Base-by-base conservation (phyloP, 2,329 filamentous ascomycete genomes). In the Neofusicoccum sp. region DNA sequence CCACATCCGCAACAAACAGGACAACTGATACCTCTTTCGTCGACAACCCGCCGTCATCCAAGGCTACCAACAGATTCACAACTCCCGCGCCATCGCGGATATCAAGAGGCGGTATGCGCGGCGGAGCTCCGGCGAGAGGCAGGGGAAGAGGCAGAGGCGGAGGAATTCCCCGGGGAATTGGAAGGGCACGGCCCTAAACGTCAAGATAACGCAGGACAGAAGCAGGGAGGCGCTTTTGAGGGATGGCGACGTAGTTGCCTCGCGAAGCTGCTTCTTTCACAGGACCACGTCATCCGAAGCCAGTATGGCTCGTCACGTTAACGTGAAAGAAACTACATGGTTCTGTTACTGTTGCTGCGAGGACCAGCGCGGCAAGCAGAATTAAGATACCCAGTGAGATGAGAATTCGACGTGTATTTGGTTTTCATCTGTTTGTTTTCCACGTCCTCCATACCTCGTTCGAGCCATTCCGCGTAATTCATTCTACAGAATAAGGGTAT, bases 1-100 rank as follows among this genome's bases (percentile, higher is more conserved):
- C 14, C 6, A 14, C 9, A 8, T 24, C 3, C 14, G 9, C 38
- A n/a, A 30, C n/a, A n/a, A 9, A 33, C 4, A 93, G 90, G 82
- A 96, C 93, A 26, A 96, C 91, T 9, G 92, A 96, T 71, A 96
- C 89, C 5, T 91, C 90, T 1, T 97, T 96, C 70, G 86, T 96
- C 60, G 91, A 96, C 34, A 90, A 96, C 68, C 93, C 92, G 6
- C 82, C 83, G 4, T 83, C 82, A 38, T 79, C 77, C 31, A 84
- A 82, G 68, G 71, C 75, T 1, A 72, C 73, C 4, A 74, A 70
- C 62, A 80, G 74, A 62, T 78, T 75, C 62, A 69, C 72, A 24
- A 74, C 71, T 12, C 73, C 75, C 12, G 72, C 58, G 26, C 47
- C 38, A 6, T 54, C 58, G 30, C 36, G 57, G 12, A 34, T 40